Conservation (phyloP, 2,329 filamentous ascomycete genomes). For the Venturia effusa region DNA sequence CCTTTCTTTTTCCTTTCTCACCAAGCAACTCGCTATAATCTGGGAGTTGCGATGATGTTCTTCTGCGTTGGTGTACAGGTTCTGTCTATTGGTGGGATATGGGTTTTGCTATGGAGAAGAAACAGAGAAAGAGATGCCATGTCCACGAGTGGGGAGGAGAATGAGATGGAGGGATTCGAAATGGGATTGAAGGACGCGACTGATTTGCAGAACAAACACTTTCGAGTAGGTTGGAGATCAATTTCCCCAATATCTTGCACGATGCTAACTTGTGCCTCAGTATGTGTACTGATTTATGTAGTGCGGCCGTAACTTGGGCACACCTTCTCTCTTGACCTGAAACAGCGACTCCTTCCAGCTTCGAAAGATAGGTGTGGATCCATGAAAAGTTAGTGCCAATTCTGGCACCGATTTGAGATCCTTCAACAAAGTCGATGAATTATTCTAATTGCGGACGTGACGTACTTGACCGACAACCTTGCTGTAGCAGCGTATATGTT, state of each 20-base stretch:
- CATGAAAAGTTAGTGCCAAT: no score
- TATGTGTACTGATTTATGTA: background rate
- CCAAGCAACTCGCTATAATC: slow-evolving; percentile 25
- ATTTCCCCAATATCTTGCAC: background rate
- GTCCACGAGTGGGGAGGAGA: slow-evolving; percentile 38
- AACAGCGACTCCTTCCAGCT: no score
- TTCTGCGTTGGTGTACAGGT: slow-evolving; percentile 13
- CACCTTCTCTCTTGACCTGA: background rate
- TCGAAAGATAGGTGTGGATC: no score
- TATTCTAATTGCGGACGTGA: no score
- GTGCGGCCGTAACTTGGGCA: background rate
- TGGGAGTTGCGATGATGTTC: slow-evolving; percentile 20
- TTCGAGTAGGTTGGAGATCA: slow-evolving; percentile 27
- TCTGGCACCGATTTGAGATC: no score
- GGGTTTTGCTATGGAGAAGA: slow-evolving; percentile 21
- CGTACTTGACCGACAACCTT: no score
- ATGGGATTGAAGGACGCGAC: slow-evolving; percentile 41
- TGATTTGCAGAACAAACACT: slow-evolving; percentile 58
- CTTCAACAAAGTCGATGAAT: no score
- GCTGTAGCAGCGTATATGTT: no score
- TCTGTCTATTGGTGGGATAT: slow-evolving; percentile 17
- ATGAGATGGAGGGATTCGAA: slow-evolving; percentile 54
- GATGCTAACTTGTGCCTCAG: background rate
- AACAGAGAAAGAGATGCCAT: slow-evolving; percentile 17
- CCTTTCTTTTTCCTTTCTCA: slow-evolving; percentile 30